Base-by-base conservation (phyloP, 2,329 filamentous ascomycete species). In the Cytospora schulzeri region DNA sequence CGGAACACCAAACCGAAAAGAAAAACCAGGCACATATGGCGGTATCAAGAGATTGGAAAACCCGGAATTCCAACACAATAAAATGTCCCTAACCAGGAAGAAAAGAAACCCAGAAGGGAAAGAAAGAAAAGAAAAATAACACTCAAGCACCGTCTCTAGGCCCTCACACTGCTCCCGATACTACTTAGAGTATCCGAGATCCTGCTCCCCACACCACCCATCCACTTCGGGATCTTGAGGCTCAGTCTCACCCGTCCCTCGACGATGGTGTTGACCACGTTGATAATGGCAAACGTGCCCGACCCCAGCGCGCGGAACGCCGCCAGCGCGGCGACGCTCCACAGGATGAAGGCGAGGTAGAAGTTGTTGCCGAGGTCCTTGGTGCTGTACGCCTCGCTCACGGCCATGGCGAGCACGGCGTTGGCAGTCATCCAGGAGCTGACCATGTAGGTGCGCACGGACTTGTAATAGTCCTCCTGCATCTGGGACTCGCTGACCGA, bases 401-500 rank as follows among this genome's bases (percentile, higher is more conserved):
- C 89, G 2, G 90, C 87, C 95, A 99, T 99, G 74, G 92, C 94
- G 45, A 99, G 87, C 66, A 97, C 87, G 4, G 91, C 92, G 76
- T 99, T 99, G 71, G 88, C 87, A 41, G 96, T 85, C 85, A 99
- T 92, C 95, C 95, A 99, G 55, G 89, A 85, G 52, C 96, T 88
- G 15, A 99, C 95, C 89, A 99, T 96, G 87, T 99, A 99, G 0
- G 95, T 99, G 62, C 95, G 88, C 60, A 99, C 95, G 50, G 90
- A 92, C 76, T 93, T 92, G 84, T 99, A 99, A 84, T 99, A 99
- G 78, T 99, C 95, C 77, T 99, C 95, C 76, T 99, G 95, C 78
- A 93, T 79, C 78, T 98, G 95, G 0, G 86, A 82, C 71, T 97
- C 94, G 52, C 85, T 88, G 19, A 87, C 71, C 0, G 81, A 76